These are phyloP conservation scores for Hypoxylon sp. DNA, from an alignment of 2,329 filamentous ascomycete species.

Conservation along the genomic window DNA sequence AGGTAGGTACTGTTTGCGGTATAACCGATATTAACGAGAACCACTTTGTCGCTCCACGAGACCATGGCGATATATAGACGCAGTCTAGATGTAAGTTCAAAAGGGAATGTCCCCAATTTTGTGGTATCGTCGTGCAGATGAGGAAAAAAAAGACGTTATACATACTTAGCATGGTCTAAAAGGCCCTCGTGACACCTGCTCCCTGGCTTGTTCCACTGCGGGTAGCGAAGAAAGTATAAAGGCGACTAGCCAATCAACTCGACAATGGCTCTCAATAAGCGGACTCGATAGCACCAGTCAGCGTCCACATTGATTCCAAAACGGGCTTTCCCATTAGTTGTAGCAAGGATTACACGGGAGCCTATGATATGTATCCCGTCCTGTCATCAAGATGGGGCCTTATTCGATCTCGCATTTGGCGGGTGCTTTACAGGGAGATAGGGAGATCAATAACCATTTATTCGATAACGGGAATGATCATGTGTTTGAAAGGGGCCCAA, in stretches of 20 bases:
- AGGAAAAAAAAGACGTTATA: slow-evolving; percentile 27
- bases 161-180: slow-evolving; percentile 41
- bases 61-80: slow-evolving; percentile 23
- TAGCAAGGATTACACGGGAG: slow-evolving; percentile 39
- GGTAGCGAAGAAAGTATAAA: slow-evolving; percentile 38
- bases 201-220: slow-evolving; percentile 44
- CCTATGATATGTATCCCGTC: slow-evolving; percentile 42
- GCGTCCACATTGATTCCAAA: slow-evolving; percentile 42
- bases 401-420: slow-evolving; percentile 43
- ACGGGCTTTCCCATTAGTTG: slow-evolving; percentile 37
- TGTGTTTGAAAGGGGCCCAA: slow-evolving; percentile 39
- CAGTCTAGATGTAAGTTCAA: slow-evolving; percentile 13
- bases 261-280: slow-evolving; percentile 34
- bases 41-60: slow-evolving; percentile 15
- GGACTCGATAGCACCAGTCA: slow-evolving; percentile 41
- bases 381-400: slow-evolving; percentile 37
- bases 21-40: slow-evolving; percentile 8
- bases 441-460: slow-evolving; percentile 42
- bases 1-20: slow-evolving; percentile 1
- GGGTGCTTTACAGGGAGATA: slow-evolving; percentile 42
- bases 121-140: slow-evolving; percentile 38
- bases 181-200: slow-evolving; percentile 47
- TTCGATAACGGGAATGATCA: slow-evolving; percentile 39
- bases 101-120: slow-evolving; percentile 41
- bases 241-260: slow-evolving; percentile 44